Conservation (phyloP, 176 grass and related monocot species). For the Oryza longistaminata region DNA sequence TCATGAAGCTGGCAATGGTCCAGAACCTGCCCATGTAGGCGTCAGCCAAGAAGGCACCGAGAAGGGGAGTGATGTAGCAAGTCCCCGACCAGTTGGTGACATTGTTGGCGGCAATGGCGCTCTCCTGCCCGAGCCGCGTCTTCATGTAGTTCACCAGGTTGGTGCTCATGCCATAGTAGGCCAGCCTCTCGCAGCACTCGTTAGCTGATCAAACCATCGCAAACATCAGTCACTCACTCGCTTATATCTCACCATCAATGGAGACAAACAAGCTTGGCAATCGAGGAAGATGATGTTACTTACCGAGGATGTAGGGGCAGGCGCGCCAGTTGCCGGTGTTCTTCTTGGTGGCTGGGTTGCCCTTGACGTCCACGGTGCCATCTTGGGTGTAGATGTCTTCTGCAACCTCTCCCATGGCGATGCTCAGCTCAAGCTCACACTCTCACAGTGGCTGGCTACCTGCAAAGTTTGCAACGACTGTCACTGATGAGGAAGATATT, state of each 20-base stretch:
- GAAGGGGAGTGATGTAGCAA: slow-evolving; percentile 75
- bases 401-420: slow-evolving; percentile 49
- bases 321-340: slow-evolving; percentile 75
- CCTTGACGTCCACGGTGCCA: slow-evolving; percentile 75
- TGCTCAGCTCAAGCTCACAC: not conserved
- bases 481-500: not conserved
- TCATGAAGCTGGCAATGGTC: slow-evolving; percentile 82
- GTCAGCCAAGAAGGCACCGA: slow-evolving; percentile 83
- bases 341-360: slow-evolving; percentile 60
- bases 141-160: slow-evolving; percentile 88
- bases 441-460: not conserved
- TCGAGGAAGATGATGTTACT: not conserved
- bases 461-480: not conserved
- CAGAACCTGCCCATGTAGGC: slow-evolving; percentile 78
- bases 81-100: slow-evolving; percentile 79
- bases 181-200: slow-evolving; percentile 82
- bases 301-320: slow-evolving; percentile 87
- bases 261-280: not conserved
- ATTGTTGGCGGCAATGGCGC: slow-evolving; percentile 54
- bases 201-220: slow-evolving; percentile 47
- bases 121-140: slow-evolving; percentile 46
- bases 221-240: not conserved
- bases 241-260: not conserved
- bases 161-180: slow-evolving; percentile 89
- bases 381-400: slow-evolving; percentile 68